phyloP scores from a whole-genome alignment of 2,329 filamentous ascomycete species.

The Colletotrichum sojae region DNA sequence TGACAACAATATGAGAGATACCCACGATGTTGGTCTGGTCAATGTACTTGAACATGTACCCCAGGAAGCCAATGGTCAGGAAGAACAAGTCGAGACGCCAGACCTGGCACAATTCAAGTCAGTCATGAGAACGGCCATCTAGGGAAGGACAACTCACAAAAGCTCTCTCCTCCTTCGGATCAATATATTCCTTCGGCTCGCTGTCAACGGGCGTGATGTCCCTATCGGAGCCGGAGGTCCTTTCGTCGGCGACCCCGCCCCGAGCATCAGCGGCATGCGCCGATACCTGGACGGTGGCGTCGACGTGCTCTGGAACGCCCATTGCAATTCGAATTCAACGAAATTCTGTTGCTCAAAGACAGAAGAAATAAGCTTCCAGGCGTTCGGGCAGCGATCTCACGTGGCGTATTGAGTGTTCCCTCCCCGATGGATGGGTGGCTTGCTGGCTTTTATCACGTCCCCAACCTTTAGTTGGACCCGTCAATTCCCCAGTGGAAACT shows the following conservation, averaged over 20 bases:
- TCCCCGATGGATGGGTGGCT: no score
- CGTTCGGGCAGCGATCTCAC: background rate
- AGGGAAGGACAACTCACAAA: constrained; percentile 4
- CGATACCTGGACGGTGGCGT: background rate
- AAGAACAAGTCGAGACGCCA: constrained; percentile 34
- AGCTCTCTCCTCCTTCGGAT: constrained; percentile 31
- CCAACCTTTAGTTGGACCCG: background rate
- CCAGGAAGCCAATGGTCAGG: constrained; percentile 25
- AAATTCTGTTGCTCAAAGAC: background rate
- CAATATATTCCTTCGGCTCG: constrained; percentile 14
- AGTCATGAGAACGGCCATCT: background rate
- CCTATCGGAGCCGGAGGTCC: background rate
- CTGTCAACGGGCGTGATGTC: background rate
- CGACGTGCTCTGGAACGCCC: background rate
- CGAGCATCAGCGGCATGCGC: background rate
- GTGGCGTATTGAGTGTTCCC: background rate
- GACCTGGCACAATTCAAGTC: background rate
- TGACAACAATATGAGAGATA: accelerated
- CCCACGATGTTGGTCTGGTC: constrained; percentile 33
- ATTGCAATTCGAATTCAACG: background rate
- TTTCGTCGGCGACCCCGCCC: background rate
- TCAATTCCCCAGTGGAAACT: background rate
- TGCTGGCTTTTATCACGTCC: background rate
- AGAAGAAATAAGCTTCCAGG: background rate
- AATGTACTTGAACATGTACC: constrained; percentile 38